These are phyloP conservation scores for Candida tibetensis DNA, from an alignment of 805 yeast species.

Conservation along the genomic window DNA sequence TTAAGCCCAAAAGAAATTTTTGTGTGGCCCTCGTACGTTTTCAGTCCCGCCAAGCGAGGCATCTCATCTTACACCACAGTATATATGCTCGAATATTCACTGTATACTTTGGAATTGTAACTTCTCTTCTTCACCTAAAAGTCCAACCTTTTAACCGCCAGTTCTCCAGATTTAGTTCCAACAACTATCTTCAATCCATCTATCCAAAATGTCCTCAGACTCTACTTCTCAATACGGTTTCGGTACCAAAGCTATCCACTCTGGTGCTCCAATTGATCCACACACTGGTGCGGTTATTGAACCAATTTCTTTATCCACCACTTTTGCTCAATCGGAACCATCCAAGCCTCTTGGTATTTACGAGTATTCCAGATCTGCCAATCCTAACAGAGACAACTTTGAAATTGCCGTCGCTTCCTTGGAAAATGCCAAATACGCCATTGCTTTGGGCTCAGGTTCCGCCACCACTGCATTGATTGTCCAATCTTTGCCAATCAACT, in stretches of 20 bases:
- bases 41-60: neutral
- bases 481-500: slow-evolving; percentile 67
- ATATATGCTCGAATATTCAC: neutral
- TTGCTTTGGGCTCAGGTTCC: slow-evolving; percentile 83
- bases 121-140: slow-evolving; percentile 1
- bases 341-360: slow-evolving; percentile 72
- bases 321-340: slow-evolving; percentile 79
- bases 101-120: neutral
- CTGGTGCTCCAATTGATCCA: slow-evolving; percentile 70
- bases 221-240: slow-evolving; percentile 42
- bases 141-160: slow-evolving; percentile 11
- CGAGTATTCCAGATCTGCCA: slow-evolving; percentile 82
- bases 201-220: slow-evolving; percentile 36
- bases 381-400: slow-evolving; percentile 82
- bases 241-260: slow-evolving; percentile 82
- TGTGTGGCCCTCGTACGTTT: neutral
- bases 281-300: slow-evolving; percentile 84
- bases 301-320: slow-evolving; percentile 79
- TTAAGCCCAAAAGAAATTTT: neutral
- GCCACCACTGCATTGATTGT: slow-evolving; percentile 77
- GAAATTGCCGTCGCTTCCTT: slow-evolving; percentile 77
- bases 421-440: slow-evolving; percentile 70
- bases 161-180: slow-evolving; percentile 3
- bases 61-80: neutral
- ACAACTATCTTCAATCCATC: slow-evolving; percentile 4